A percentile compares a stretch with the other conserved stretches of the same genome.
phyloP scores from a whole-genome alignment of 768 basidiomycete genomes.

The Hemileccinum rubropunctum region DNA sequence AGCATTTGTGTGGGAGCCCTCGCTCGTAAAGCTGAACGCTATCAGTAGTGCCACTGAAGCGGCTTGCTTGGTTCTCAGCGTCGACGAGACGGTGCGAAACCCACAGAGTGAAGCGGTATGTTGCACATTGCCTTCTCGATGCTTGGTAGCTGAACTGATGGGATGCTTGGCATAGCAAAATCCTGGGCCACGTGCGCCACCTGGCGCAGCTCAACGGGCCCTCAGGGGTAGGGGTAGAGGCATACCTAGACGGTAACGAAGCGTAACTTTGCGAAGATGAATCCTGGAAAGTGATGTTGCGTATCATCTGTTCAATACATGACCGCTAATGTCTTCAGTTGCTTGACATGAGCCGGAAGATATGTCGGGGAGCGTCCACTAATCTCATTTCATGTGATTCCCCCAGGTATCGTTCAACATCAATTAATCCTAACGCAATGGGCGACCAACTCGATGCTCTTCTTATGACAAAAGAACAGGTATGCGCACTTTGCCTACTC shows the following conservation, averaged over 20 bases:
- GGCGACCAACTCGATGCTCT: too few relatives aligned
- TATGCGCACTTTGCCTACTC: too few relatives aligned
- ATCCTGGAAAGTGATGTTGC: slow-evolving; percentile 13
- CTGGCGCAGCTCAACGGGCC: slow-evolving; percentile 87
- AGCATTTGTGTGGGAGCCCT: slow-evolving; percentile 98
- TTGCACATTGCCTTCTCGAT: slow-evolving; percentile 8
- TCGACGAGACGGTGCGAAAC: slow-evolving; percentile 96
- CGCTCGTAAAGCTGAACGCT: slow-evolving; percentile 92
- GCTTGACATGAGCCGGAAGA: background rate
- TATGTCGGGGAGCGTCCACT: background rate
- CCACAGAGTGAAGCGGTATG: slow-evolving; percentile 91
- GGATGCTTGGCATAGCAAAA: slow-evolving; percentile 48
- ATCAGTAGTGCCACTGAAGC: slow-evolving; percentile 95
- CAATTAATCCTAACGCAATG: too few relatives aligned
- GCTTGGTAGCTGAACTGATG: slow-evolving; percentile 16
- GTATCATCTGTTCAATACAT: slow-evolving; percentile 21
- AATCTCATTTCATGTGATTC: too few relatives aligned
- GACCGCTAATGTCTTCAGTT: slow-evolving; percentile 3
- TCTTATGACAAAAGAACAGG: too few relatives aligned
- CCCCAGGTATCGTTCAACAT: too few relatives aligned
- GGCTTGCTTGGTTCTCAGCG: slow-evolving; percentile 91
- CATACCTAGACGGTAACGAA: slow-evolving; percentile 59
- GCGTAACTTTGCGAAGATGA: slow-evolving; percentile 13
- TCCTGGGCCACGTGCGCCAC: slow-evolving; percentile 84
- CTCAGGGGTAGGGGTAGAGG: slow-evolving; percentile 87